Percentiles rank a stretch among this genome's conserved stretches.
Evolutionary conservation across 2,329 filamentous ascomycete genomes (phyloP).

Genomic region (Trichoderma sp.): DNA sequence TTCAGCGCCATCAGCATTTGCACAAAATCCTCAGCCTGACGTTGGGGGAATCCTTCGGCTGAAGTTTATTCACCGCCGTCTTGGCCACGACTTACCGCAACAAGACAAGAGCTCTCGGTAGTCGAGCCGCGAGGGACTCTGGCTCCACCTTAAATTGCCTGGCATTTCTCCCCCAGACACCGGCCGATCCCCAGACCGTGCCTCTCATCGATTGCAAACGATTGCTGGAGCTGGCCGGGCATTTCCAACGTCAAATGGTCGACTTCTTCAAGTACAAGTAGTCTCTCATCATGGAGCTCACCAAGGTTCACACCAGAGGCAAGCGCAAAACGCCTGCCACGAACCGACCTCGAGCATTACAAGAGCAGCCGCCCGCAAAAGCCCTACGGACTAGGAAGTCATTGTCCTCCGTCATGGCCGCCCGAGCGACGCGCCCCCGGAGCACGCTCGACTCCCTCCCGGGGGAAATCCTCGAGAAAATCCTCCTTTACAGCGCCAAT

Average conservation of each 20-base stretch:
- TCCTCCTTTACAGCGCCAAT: slow-evolving; percentile 51
- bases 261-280: neutral
- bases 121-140: slow-evolving; percentile 3
- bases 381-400: slow-evolving; percentile 28
- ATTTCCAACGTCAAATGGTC: neutral
- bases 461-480: slow-evolving; percentile 51
- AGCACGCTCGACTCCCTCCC: slow-evolving; percentile 41
- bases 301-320: slow-evolving; percentile 47
- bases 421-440: slow-evolving; percentile 27
- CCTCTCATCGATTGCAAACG: neutral
- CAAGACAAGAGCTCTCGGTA: slow-evolving; percentile 15
- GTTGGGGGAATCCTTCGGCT: neutral
- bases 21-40: neutral
- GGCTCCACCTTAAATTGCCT: slow-evolving; percentile 12
- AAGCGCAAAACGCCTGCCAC: slow-evolving; percentile 37
- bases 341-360: slow-evolving; percentile 19
- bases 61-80: slow-evolving; percentile 16
- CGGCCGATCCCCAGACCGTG: neutral
- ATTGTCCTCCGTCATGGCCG: slow-evolving; percentile 31
- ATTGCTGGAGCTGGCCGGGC: neutral
- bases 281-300: slow-evolving; percentile 33
- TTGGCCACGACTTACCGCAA: slow-evolving; percentile 12
- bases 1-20: neutral
- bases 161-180: neutral
- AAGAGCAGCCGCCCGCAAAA: neutral